Percentiles rank a stretch among this genome's conserved stretches.
These are phyloP conservation scores for Stipa capillata DNA, from an alignment of 176 grass and related monocot species.

Conservation along the genomic window DNA sequence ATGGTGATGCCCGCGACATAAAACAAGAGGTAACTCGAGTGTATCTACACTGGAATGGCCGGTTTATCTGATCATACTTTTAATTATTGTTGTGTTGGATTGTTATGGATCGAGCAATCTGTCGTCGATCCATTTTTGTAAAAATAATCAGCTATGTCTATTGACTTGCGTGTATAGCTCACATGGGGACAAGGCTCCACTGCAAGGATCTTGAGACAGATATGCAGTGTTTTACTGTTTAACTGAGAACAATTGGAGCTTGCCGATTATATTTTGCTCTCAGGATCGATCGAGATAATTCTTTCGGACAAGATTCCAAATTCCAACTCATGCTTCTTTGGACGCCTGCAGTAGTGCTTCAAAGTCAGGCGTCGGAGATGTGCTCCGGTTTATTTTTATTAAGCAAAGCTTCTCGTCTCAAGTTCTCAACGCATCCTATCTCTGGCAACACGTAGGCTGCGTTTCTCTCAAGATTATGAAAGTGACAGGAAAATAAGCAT, in stretches of 20 bases:
- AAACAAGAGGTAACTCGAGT: neutral
- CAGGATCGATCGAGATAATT: neutral
- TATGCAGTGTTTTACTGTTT: neutral
- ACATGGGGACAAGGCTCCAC: neutral
- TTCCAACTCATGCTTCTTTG: no score
- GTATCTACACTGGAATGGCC: neutral
- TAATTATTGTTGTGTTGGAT: no score
- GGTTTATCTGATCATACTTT: neutral
- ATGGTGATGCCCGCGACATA: neutral
- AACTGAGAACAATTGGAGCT: neutral
- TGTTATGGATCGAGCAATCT: no score
- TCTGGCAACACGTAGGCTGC: no score
- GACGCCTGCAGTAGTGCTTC: no score
- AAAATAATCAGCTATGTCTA: no score
- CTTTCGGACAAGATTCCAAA: no score
- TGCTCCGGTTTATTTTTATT: no score
- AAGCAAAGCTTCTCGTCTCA: no score
- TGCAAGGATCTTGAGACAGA: neutral
- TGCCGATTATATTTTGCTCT: neutral
- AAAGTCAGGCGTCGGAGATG: no score
- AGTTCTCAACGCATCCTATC: no score
- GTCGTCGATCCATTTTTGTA: neutral
- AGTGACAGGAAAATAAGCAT: neutral
- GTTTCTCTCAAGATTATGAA: conserved; percentile 3
- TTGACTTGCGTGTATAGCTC: neutral